Evolutionary conservation across 2,329 filamentous ascomycete species (phyloP).

Genomic region (Aspergillus fijiensis): DNA sequence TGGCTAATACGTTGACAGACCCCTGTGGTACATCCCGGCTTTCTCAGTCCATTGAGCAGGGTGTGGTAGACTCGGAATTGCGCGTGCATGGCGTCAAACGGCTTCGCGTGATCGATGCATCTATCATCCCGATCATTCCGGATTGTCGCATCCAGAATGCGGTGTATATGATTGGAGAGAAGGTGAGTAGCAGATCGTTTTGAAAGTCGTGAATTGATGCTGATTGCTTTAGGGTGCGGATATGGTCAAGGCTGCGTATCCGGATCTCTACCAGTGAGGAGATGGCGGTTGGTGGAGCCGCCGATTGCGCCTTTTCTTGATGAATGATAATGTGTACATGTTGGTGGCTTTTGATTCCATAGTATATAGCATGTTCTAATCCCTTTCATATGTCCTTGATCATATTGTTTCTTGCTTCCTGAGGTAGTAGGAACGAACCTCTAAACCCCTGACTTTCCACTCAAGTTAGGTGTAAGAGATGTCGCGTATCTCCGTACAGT

Average conservation of each 20-base stretch:
- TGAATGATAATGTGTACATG: no score
- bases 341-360: no score
- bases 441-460: no score
- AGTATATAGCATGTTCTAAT: no score
- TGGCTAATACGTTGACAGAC: neutral
- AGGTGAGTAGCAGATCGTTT: neutral
- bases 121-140: neutral
- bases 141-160: conserved; percentile 3
- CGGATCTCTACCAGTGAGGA: neutral
- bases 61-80: conserved; percentile 1
- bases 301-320: no score
- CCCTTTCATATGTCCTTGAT: no score
- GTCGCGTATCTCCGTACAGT: no score
- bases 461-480: no score
- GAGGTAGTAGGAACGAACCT: no score
- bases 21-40: conserved; percentile 3
- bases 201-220: no score
- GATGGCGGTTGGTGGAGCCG: no score
- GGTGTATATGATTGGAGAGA: conserved; percentile 4
- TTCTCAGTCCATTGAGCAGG: neutral
- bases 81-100: neutral
- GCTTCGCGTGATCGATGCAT: conserved; percentile 2
- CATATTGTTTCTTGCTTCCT: no score
- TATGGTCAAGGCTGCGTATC: neutral
- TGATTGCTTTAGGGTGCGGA: neutral